Conservation (phyloP, 768 basidiomycete genomes). For the Kwoniella sp. region DNA sequence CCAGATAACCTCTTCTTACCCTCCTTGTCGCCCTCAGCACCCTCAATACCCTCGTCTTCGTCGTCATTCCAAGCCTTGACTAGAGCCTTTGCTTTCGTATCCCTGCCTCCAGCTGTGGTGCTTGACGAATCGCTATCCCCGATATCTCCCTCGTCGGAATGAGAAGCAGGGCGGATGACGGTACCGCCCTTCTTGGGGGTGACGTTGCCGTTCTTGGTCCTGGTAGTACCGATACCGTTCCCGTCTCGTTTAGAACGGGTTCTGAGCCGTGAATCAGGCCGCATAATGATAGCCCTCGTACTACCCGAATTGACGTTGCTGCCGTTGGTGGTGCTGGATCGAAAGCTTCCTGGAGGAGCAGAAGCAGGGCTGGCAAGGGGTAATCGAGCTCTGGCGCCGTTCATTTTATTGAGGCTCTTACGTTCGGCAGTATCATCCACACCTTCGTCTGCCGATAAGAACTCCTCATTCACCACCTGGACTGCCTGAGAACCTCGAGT, state of each 20-base stretch:
- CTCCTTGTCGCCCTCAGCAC: background rate
- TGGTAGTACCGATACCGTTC: background rate
- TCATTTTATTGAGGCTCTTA: background rate
- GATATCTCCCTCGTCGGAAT: background rate
- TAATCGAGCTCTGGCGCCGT: no score
- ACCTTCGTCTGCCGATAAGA: slow-evolving; percentile 9
- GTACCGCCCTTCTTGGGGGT: background rate
- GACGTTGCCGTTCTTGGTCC: background rate
- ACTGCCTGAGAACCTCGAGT: no score
- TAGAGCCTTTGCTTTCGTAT: background rate
- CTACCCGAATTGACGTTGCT: background rate
- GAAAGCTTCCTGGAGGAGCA: background rate
- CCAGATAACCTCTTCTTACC: slow-evolving; percentile 17
- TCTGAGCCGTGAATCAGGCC: background rate
- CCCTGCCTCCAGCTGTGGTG: background rate
- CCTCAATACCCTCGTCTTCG: background rate
- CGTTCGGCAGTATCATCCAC: background rate
- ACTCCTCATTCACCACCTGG: slow-evolving; percentile 6
- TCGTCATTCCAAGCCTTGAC: background rate
- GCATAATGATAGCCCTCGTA: background rate
- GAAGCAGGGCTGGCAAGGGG: no score
- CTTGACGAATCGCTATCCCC: slow-evolving; percentile 5
- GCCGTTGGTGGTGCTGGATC: background rate
- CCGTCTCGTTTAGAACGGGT: background rate
- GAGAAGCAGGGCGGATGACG: background rate